These are phyloP conservation scores for Gracilaria domingensis DNA, from an alignment of 23 red algal genomes.

Conservation along the genomic window DNA sequence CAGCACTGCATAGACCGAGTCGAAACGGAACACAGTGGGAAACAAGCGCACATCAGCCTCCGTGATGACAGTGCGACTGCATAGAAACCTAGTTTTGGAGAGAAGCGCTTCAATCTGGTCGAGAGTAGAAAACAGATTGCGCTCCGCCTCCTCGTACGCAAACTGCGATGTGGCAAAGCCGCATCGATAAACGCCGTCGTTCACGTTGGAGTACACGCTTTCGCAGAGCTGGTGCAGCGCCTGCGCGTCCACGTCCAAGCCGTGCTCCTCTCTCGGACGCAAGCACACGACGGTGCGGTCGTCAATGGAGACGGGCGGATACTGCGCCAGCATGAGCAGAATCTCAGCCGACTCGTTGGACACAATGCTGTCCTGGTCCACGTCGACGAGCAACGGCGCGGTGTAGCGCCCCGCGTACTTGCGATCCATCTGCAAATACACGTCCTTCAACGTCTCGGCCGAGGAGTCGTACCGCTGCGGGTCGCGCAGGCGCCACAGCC, in stretches of 20 bases:
- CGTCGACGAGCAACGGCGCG: slow-evolving; percentile 81
- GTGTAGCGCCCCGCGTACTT: slow-evolving; percentile 80
- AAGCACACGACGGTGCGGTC: slow-evolving; percentile 31
- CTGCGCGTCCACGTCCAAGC: background rate
- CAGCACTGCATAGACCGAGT: slow-evolving; percentile 84
- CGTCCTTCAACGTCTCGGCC: slow-evolving; percentile 24
- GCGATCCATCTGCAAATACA: slow-evolving; percentile 59
- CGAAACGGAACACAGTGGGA: slow-evolving; percentile 90
- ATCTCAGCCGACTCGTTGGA: slow-evolving; percentile 92
- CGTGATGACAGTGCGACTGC: slow-evolving; percentile 56
- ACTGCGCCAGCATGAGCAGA: slow-evolving; percentile 61
- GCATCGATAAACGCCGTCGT: slow-evolving; percentile 95
- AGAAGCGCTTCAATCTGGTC: slow-evolving; percentile 73
- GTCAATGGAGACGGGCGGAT: slow-evolving; percentile 17
- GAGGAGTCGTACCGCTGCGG: background rate
- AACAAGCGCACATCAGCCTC: slow-evolving; percentile 93
- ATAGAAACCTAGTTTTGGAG: slow-evolving; percentile 56
- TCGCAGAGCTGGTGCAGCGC: slow-evolving; percentile 53
- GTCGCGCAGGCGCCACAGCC: slow-evolving; percentile 78
- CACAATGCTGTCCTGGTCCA: slow-evolving; percentile 48
- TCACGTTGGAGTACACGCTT: slow-evolving; percentile 61
- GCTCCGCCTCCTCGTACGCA: slow-evolving; percentile 77
- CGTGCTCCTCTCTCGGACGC: slow-evolving; percentile 37
- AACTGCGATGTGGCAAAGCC: slow-evolving; percentile 92
- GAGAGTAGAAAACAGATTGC: slow-evolving; percentile 68